phyloP scores from a whole-genome alignment of 257 asterid genomes.

The Fraxinus pennsylvanica region DNA sequence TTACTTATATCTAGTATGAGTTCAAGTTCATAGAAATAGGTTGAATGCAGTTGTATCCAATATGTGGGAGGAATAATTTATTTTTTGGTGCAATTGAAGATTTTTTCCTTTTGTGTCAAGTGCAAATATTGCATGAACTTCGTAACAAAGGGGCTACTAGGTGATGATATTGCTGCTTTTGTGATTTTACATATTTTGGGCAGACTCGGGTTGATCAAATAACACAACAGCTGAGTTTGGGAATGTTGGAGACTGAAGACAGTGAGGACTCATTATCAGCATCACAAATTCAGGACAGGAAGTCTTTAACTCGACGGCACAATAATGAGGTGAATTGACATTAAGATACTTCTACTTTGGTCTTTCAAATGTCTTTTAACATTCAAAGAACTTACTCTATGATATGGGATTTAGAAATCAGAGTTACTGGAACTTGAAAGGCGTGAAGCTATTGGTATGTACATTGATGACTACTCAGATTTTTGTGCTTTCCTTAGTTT shows the following conservation, averaged over 20 bases:
- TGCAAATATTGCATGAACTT: constrained; percentile 49
- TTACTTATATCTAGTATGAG: constrained; percentile 24
- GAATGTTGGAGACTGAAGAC: constrained; percentile 35
- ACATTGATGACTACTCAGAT: constrained; percentile 19
- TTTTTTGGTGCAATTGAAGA: constrained; percentile 42
- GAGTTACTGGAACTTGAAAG: constrained; percentile 69
- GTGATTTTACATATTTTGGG: constrained; percentile 65
- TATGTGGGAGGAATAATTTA: constrained; percentile 28
- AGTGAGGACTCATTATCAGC: constrained; percentile 31
- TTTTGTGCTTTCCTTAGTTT: constrained; percentile 13
- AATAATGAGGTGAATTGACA: constrained; percentile 53
- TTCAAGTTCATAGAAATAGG: constrained; percentile 21
- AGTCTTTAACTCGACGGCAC: constrained; percentile 48
- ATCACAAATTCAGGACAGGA: constrained; percentile 37
- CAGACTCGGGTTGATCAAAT: constrained; percentile 93
- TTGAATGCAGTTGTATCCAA: constrained; percentile 33
- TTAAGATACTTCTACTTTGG: constrained; percentile 17
- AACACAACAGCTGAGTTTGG: constrained; percentile 56
- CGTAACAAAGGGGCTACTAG: constrained; percentile 56
- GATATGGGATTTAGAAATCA: constrained; percentile 43
- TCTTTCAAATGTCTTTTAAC: constrained; percentile 20
- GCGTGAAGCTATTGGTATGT: constrained; percentile 81
- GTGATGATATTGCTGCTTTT: constrained; percentile 73
- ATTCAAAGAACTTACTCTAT: constrained; percentile 29
- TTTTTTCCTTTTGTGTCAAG: constrained; percentile 44